Evolutionary conservation across 371 early-diverging fungal species (phyloP), one percentile per base, ranked within the genome.

Genomic region (Mucor velutinosus): DNA sequence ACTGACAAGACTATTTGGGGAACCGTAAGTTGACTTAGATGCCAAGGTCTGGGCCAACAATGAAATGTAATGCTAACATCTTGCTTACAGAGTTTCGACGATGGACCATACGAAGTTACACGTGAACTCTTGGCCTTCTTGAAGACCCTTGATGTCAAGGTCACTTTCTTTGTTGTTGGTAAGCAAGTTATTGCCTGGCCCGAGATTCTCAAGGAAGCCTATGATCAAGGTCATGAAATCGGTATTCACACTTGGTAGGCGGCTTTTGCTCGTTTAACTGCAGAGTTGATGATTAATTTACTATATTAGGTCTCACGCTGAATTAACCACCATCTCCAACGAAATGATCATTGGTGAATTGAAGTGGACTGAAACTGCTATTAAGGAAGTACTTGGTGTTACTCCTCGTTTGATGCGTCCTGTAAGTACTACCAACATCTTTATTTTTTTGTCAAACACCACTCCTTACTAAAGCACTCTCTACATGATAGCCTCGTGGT

Each of bases 331-430:
- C 5, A 53, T 84, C 61, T 76, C 86, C 37, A 87, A 82, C 58
- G 89, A 86, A 30, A 74, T 82, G 69, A 69, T 91, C 37, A 83
- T 88, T 11, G 86, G 81, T 41, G 88, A 90, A 70, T 80, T 90
- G 64, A 83, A 82, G 66, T 88, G 85, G 86, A 87, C 81, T 8
- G 80, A 82, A 35, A 67, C 79, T 53, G 83, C 81, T 21, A 82
- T 91, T 66, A 77, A 84, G 70, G 84, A 87, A 57, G 80, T 86
- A 43, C 81, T 80, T 33, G 90, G 90, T 66, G 80, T 82, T 51
- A 83, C 83, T 39, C 81, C 88, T 56, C 79, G 83, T 69, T 88
- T 88, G 72, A 84, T 79, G 80, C 84, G 91, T 53, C 89, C 89
- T 39, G 73, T 72, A 72, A 72, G 65, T 61, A 5, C 41, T 43